Evolutionary conservation across 2,329 filamentous ascomycete species (phyloP).

Genomic region (Fusarium sp.): DNA sequence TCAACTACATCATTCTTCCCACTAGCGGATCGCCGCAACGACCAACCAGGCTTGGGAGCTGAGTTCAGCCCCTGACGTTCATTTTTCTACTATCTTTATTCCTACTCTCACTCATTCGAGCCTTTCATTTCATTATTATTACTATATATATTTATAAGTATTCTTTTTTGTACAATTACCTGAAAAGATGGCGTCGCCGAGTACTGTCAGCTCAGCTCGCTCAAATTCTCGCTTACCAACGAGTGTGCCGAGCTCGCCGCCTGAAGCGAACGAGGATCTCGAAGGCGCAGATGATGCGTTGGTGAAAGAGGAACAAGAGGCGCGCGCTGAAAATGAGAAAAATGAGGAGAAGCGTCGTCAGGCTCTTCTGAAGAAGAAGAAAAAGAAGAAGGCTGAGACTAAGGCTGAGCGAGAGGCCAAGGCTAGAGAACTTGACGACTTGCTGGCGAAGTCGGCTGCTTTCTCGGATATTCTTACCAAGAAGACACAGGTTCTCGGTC

Average conservation of each 20-base stretch:
- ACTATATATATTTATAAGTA: background rate
- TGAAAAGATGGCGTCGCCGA: slow-evolving; percentile 50
- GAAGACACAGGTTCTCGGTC: slow-evolving; percentile 72
- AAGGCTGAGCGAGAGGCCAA: slow-evolving; percentile 68
- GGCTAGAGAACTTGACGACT: slow-evolving; percentile 68
- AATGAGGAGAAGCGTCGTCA: slow-evolving; percentile 62
- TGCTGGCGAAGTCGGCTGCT: slow-evolving; percentile 69
- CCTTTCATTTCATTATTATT: background rate
- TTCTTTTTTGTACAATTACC: background rate
- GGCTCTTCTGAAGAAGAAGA: slow-evolving; percentile 54
- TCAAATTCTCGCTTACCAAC: slow-evolving; percentile 50
- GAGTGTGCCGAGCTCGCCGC: slow-evolving; percentile 55
- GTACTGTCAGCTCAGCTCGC: slow-evolving; percentile 48
- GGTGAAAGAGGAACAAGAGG: slow-evolving; percentile 54
- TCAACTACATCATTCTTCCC: slow-evolving; percentile 46
- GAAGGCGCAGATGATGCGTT: slow-evolving; percentile 50
- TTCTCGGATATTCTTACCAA: slow-evolving; percentile 73
- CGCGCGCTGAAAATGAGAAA: slow-evolving; percentile 56
- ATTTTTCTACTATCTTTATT: background rate
- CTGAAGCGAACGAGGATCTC: slow-evolving; percentile 35
- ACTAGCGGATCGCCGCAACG: slow-evolving; percentile 24
- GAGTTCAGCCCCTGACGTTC: slow-evolving; percentile 9
- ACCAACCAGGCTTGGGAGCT: slow-evolving; percentile 16
- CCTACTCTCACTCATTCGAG: background rate
- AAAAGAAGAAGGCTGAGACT: slow-evolving; percentile 63